These are phyloP conservation scores for Sarocladiaceae sp. DNA, from an alignment of 2,329 filamentous ascomycete species.

Conservation along the genomic window DNA sequence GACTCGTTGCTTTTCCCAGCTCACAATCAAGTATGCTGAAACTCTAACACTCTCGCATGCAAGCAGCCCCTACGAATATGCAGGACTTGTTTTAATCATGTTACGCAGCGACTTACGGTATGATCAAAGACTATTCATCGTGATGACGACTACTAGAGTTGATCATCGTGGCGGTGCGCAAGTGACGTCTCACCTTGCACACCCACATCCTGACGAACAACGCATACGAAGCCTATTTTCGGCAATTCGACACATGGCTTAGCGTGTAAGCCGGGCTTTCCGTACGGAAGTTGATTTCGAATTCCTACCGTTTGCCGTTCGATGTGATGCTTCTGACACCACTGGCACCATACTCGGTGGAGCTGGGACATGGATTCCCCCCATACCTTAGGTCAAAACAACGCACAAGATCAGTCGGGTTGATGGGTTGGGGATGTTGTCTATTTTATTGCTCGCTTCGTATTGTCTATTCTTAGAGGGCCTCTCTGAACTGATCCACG, in stretches of 20 bases:
- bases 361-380: neutral
- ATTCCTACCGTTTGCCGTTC: neutral
- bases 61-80: no score
- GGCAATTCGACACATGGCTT: neutral
- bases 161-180: neutral
- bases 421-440: no score
- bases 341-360: no score
- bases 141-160: neutral
- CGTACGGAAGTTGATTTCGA: neutral
- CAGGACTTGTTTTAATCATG: no score
- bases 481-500: slow-evolving; percentile 52
- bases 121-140: no score
- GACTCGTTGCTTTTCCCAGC: neutral
- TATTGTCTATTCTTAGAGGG: slow-evolving; percentile 26
- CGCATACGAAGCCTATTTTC: no score
- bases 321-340: neutral
- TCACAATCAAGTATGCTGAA: no score
- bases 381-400: neutral
- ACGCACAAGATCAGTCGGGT: no score
- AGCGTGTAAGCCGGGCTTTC: neutral
- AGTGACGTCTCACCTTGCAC: no score
- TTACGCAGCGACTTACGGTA: no score
- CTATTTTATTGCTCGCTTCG: neutral
- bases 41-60: no score
- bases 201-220: no score